A percentile compares a stretch with the other conserved stretches of the same genome.
Conservation (phyloP, 371 early-diverging fungal genomes). For the Saksenaea vasiformis region DNA sequence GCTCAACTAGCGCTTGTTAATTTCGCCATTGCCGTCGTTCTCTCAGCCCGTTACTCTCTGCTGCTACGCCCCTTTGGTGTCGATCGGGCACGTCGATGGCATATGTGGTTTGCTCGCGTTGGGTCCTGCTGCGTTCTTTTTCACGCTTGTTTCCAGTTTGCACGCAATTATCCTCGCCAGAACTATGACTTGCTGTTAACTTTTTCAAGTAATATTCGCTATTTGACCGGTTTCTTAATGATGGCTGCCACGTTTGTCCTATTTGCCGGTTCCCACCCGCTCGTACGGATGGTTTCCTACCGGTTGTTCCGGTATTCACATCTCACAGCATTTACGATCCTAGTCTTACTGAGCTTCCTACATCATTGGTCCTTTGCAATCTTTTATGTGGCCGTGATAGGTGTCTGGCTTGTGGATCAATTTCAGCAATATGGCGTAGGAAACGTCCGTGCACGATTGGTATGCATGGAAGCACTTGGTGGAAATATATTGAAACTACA, state of each 20-base stretch:
- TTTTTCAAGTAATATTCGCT: constrained; percentile 23
- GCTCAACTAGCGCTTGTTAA: constrained; percentile 41
- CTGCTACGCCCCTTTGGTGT: constrained; percentile 18
- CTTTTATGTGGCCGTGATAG: constrained; percentile 27
- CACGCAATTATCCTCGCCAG: constrained; percentile 23
- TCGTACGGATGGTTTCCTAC: constrained; percentile 33
- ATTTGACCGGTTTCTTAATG: constrained; percentile 28
- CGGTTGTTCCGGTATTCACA: constrained; percentile 40
- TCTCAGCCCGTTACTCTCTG: constrained; percentile 30
- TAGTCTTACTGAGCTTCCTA: constrained; percentile 23
- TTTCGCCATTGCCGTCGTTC: constrained; percentile 24
- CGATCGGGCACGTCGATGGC: constrained; percentile 26
- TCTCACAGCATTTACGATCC: constrained; percentile 15
- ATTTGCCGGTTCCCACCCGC: constrained; percentile 33
- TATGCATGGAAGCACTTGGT: constrained; percentile 21
- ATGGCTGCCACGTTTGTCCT: constrained; percentile 12
- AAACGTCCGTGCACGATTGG: constrained; percentile 9
- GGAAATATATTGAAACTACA: constrained; percentile 26
- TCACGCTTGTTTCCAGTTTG: constrained; percentile 34
- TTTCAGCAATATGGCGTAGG: constrained; percentile 8
- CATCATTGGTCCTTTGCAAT: constrained; percentile 40
- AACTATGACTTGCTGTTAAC: constrained; percentile 10
- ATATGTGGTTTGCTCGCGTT: constrained; percentile 35
- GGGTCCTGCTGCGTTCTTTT: constrained; percentile 26
- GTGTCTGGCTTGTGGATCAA: constrained; percentile 39